Percentiles rank a stretch among this genome's conserved stretches.
These are phyloP conservation scores for Stephania cephalantha DNA, from an alignment of 164 flowering plant genomes.

Conservation along the genomic window DNA sequence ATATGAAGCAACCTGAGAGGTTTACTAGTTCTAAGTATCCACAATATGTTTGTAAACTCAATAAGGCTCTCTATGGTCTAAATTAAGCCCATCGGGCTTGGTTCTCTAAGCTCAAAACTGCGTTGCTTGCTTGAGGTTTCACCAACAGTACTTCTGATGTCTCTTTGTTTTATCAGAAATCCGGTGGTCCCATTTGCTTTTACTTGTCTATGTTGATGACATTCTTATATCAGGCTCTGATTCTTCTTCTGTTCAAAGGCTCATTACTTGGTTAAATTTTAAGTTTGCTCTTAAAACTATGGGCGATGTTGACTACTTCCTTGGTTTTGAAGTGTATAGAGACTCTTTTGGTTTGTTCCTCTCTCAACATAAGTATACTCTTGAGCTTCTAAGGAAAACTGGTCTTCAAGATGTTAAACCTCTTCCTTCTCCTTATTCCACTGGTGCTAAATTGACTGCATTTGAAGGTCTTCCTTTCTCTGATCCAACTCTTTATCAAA, in stretches of 20 bases:
- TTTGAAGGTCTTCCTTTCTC: too few species aligned
- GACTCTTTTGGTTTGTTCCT: not conserved
- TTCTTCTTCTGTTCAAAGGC: too few species aligned
- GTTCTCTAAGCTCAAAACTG: not conserved
- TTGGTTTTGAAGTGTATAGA: not conserved
- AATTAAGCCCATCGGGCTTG: conserved; percentile 3
- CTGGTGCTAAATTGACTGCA: too few species aligned
- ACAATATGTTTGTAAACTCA: not conserved
- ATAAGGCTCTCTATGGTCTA: not conserved
- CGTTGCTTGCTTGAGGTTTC: not conserved
- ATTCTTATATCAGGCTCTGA: too few species aligned
- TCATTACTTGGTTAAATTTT: not conserved
- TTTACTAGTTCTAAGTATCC: too few species aligned
- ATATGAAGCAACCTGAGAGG: too few species aligned
- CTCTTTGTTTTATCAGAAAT: not conserved
- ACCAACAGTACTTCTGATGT: too few species aligned
- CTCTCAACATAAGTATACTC: not conserved
- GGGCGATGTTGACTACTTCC: not conserved
- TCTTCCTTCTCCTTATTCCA: too few species aligned
- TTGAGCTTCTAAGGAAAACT: not conserved
- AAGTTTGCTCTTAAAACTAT: not conserved
- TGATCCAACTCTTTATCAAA: too few species aligned
- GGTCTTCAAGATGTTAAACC: not conserved
- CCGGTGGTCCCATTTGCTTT: not conserved
- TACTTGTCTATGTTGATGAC: conserved; percentile 1